Evolutionary conservation across 441 rosid species (phyloP), one percentile per base, ranked within the genome.

Genomic region (Erodium trifolium): DNA sequence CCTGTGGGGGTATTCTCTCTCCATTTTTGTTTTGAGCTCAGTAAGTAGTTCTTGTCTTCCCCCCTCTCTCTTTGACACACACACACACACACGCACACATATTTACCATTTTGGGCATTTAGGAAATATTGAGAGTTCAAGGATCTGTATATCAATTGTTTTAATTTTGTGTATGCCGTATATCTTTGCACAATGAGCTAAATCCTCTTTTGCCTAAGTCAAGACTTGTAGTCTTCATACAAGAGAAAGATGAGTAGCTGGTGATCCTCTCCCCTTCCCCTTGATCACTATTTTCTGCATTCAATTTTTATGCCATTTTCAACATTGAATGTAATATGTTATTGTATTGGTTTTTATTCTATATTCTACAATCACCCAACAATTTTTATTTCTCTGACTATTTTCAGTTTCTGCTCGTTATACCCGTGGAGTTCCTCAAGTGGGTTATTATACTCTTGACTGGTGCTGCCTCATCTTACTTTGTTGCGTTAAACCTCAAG

Each of bases 1-100:
- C 85, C 75, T 94, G 83, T 90, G 99, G 99, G 99, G 99, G 49
- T 91, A 94, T 81, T 94, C 99, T 60, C 92, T 94, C 75, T 79
- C 77, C 82, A 79, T 90, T 67, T 92, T 92, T 66, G 43, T 92
- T 70, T 83, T 76, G 16, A 72, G 78, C 76, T 79, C 89, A 37
- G 98, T 94, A 85, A 90, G 97, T 65, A 12, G 12, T 31, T 31
- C 34, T 3, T 31, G 1, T 23, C 27, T 2, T 2, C 27, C 27
- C 27, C 53, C 10, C 70, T 49, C 55, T 31, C 51, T 63, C 18
- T 60, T 70, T 4, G n/a, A n/a, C n/a, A n/a, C 55, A 57, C 0
- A 37, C 43, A 2, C 43, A 37, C 43, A 37, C 53, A 47, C 53
- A 47, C 55, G 13, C 55, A 0, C 34, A 31, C 34, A 31, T 31